Percentiles rank a stretch among this genome's conserved stretches.
phyloP scores from a whole-genome alignment of 257 asterid genomes.

The Forsythia viridissima region DNA sequence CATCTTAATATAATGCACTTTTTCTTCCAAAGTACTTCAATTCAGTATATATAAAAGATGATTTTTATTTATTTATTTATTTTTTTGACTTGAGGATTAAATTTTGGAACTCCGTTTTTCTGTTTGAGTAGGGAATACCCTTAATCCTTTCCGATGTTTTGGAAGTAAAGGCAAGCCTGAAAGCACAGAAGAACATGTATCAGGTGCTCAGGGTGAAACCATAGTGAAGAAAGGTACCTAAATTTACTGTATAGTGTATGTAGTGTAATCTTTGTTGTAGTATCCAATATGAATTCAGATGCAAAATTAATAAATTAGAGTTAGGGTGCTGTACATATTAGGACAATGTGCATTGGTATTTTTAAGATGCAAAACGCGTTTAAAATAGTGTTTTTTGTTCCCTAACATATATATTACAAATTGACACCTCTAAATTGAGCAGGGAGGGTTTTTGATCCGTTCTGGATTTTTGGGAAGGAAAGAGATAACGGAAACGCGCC shows the following conservation, averaged over 20 bases:
- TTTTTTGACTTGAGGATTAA: neutral
- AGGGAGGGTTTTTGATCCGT: slow-evolving; percentile 27
- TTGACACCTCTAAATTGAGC: neutral
- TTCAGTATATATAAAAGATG: too few relatives aligned
- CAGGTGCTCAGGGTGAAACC: neutral
- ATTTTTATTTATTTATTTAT: too few relatives aligned
- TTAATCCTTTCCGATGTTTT: slow-evolving; percentile 43
- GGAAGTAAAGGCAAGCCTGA: slow-evolving; percentile 18
- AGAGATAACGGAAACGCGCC: neutral
- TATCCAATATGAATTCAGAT: too few relatives aligned
- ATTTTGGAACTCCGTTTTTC: neutral
- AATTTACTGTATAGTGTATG: neutral
- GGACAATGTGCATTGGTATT: neutral
- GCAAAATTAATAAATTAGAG: too few relatives aligned
- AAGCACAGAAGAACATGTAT: neutral
- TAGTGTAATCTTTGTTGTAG: neutral
- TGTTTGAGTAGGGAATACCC: slow-evolving; percentile 38
- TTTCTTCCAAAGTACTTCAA: too few relatives aligned
- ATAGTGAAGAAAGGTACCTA: slow-evolving; percentile 20
- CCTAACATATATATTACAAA: neutral
- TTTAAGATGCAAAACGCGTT: neutral
- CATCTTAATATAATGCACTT: neutral
- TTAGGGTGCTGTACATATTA: too few relatives aligned
- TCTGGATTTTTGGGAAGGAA: slow-evolving; percentile 21
- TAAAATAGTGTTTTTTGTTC: neutral